phyloP scores from a whole-genome alignment of 192 early-diverging fungal genomes.

The Jimgerdemannia lactiflua region DNA sequence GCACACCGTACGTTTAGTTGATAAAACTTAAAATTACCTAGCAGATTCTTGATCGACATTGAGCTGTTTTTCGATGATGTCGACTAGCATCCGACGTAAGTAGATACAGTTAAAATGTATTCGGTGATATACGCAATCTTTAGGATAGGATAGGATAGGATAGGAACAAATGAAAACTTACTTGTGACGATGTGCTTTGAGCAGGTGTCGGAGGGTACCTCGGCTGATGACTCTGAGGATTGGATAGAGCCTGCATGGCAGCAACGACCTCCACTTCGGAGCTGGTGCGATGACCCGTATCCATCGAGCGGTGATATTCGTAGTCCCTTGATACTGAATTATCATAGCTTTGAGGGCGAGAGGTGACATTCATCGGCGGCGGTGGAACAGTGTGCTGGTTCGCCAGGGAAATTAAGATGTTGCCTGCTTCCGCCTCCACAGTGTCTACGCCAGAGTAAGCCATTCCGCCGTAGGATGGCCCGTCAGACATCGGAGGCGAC shows the following conservation, averaged over 20 bases:
- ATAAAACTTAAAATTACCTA: neutral
- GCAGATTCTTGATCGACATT: constrained; percentile 12
- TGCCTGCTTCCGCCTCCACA: constrained; percentile 29
- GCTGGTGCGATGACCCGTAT: neutral
- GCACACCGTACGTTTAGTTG: neutral
- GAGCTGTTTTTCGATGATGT: constrained; percentile 9
- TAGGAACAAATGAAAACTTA: neutral
- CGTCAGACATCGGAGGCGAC: neutral
- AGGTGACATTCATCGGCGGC: constrained; percentile 3
- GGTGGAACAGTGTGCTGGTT: constrained; percentile 20
- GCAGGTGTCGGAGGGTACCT: neutral
- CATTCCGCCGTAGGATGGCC: constrained; percentile 4
- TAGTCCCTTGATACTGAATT: neutral
- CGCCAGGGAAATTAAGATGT: constrained; percentile 27
- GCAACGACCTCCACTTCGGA: constrained; percentile 13
- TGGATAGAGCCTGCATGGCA: constrained; percentile 9
- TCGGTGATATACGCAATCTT: too few relatives aligned
- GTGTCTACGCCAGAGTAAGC: constrained; percentile 25
- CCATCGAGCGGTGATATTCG: neutral
- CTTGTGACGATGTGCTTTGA: neutral
- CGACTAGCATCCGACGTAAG: neutral
- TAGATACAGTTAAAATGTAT: too few relatives aligned
- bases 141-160: too few relatives aligned
- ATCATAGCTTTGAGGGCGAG: neutral
- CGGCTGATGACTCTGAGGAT: constrained; percentile 2